Conservation (phyloP, 352 stramenopile genomes). For the Phytopythium boreale region DNA sequence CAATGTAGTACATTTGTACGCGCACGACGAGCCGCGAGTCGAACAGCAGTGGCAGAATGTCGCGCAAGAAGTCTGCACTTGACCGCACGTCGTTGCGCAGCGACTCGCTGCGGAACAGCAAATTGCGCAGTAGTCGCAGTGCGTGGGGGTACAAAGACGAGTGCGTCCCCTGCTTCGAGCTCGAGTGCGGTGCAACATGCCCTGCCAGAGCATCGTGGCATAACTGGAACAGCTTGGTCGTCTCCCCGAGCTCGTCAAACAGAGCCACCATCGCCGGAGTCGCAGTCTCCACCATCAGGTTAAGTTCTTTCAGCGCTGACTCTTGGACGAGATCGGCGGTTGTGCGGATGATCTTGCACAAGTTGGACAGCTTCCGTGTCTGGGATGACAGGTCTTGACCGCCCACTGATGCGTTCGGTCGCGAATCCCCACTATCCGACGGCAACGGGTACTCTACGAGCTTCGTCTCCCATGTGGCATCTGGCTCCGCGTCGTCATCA, state of each 20-base stretch:
- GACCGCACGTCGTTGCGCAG: slow-evolving; percentile 29
- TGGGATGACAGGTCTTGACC: slow-evolving; percentile 30
- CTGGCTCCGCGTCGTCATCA: slow-evolving; percentile 7
- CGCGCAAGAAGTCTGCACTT: slow-evolving; percentile 17
- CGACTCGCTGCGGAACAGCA: slow-evolving; percentile 35
- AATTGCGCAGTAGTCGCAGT: slow-evolving; percentile 36
- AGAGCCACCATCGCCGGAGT: slow-evolving; percentile 24
- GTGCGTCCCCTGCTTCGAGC: not conserved
- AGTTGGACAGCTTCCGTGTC: slow-evolving; percentile 24
- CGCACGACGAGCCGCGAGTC: slow-evolving; percentile 34
- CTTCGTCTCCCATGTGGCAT: slow-evolving; percentile 14
- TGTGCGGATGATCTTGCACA: slow-evolving; percentile 20
- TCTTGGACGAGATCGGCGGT: slow-evolving; percentile 14
- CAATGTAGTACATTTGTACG: slow-evolving; percentile 55
- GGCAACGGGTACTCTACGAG: slow-evolving; percentile 29
- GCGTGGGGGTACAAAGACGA: not conserved
- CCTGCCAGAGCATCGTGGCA: slow-evolving; percentile 9
- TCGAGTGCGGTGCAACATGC: slow-evolving; percentile 6
- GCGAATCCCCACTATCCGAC: not conserved
- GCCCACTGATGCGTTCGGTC: not conserved
- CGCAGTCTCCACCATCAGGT: slow-evolving; percentile 21
- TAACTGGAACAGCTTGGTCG: slow-evolving; percentile 18
- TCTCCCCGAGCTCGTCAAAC: slow-evolving; percentile 38
- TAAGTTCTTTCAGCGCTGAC: slow-evolving; percentile 28
- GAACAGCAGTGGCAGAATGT: slow-evolving; percentile 40